Base-by-base conservation (phyloP, 1,284 basidiomycete species). In the Cryptococcus jaspeensis region DNA sequence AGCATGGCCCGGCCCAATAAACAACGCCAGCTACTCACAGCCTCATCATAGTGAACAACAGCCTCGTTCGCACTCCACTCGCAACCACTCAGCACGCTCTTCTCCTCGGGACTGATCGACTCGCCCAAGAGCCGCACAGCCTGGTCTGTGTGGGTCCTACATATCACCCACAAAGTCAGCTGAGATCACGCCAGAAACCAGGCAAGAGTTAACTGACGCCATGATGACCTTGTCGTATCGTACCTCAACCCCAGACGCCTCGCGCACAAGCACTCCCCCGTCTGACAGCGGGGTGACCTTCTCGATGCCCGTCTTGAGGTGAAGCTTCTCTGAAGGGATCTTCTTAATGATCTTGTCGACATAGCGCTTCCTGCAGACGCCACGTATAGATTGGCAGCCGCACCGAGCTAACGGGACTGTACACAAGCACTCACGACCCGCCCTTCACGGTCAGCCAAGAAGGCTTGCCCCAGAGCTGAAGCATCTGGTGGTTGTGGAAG, bases 401-500 rank as follows among this genome's bases (percentile, higher is more conserved):
- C 37, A 15, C 28, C 18, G 20, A 12, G 23, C 41, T 20, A 6
- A 43, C n/a, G 39, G 22, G 50, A 43, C 11, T 16, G 13, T 15
- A 18, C 28, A 25, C n/a, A 39, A 38, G 7, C 1, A 63, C 73
- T 44, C 53, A 86, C 84, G 86, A 87, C 59, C 89, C 88, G 12
- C 87, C 86, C 50, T 83, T 76, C 49, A 91, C 81, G 0, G 89
- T 89, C 36, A 90, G 71, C 88, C 88, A 91, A 5, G 82, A 80
- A 0, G 88, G 87, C 58, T 87, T 87, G 1, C 85, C 85, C 0
- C 82, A 83, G 18, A 90, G 78, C 74, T 90, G 88, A 0, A 90
- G 82, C 1, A 90, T 79, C 65, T 88, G 85, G 64, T 90, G 88
- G 65, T 91, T 90, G 72, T 84, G 83, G 83, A 90, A 81, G 72